Base-by-base conservation (phyloP, 1,139 yeast species). In the Meyerozyma smithsonii region DNA sequence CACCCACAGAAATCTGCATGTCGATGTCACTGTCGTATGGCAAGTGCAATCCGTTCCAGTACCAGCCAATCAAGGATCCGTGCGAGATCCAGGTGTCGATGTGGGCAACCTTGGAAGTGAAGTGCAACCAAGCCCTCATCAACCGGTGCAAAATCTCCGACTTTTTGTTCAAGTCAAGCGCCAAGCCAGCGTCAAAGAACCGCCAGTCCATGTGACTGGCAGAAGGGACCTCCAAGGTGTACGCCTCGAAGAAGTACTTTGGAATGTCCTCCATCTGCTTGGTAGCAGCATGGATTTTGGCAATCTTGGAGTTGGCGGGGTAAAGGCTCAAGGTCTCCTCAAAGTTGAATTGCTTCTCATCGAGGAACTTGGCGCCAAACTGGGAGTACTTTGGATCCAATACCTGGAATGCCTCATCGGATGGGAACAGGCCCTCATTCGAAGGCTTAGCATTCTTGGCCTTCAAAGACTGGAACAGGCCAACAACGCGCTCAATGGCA, bases 21-120 rank as follows among this genome's bases (percentile, higher is more conserved):
- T 48, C 49, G 18, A 38, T 41, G 33, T 48, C 50, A n/a, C 35
- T 37, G 38, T 45, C 49, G 47, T 46, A 46, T 3, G 51, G 51
- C 28, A 46, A 42, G 14, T 36, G 36, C 42, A 47, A 34, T 10
- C 51, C 50, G 35, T 48, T 43, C 48, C 49, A 44, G 35, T 46
- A 42, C 51, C 50, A 48, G 26, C 28, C 28, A 5, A 34, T 23
- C 28, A 34, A 28, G 12, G 36, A 21, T 4, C 46, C 46, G 21
- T 42, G 46, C 2, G 46, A 43, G 4, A 42, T 14, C 46, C 46
- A 42, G n/a, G 44, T 35, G 21, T 30, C 34, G 12, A 30, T 30
- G 19, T 36, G 16, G 32, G 30, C 30, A 15, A 19, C 12, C 23
- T 36, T 26, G 12, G 34, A 16, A 18, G 37, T 25, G 19, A 36